Base-by-base conservation (phyloP, 805 yeast species). In the Gaillardinia entomophila region DNA sequence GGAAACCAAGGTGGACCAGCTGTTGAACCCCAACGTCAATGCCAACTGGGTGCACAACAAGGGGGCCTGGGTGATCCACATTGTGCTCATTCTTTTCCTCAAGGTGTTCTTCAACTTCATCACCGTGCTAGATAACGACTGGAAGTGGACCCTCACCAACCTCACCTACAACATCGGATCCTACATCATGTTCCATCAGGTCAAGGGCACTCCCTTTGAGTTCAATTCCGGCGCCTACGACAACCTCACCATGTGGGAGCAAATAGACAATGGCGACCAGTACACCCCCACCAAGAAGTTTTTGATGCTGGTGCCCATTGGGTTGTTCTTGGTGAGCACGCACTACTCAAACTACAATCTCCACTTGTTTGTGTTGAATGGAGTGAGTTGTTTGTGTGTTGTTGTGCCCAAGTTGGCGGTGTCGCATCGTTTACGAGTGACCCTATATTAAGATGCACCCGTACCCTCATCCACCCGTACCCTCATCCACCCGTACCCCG, bases 231-330 rank as follows among this genome's bases (percentile, higher is more conserved):
- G 98, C 27, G 97, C 97, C 0, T 92, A 83, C 60, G 98, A 90
- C 55, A 81, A 86, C 51, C 70, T 90, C 45, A 92, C 96, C 15
- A 87, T 90, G 97, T 90, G 98, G 98, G 98, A 90, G 60, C 98
- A 90, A 60, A 81, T 82, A 37, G 94, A 85, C 57, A 79, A 89
- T 49, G 98, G 97, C 37, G 97, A 88, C 53, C 95, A 88, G 58
- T 90, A 89, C 57, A 92, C 98, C 0, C 98, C 98, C 10, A 80
- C 96, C 24, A 89, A 92, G 68, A 90, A 90, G 60, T 90, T 88
- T 53, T 67, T 90, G 43, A 75, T 90, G 64, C 79, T 85, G 31
- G 96, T 92, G n/a, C 98, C 98, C 17, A 84, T 92, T 42, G 79
- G 77, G 6, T 68, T 92, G 49, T 90, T 90, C 48, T 68, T 90